Evolutionary conservation across 73 alveolate genomes (phyloP), one percentile per base, ranked within the genome.

Genomic region (Effrenium voratum): DNA sequence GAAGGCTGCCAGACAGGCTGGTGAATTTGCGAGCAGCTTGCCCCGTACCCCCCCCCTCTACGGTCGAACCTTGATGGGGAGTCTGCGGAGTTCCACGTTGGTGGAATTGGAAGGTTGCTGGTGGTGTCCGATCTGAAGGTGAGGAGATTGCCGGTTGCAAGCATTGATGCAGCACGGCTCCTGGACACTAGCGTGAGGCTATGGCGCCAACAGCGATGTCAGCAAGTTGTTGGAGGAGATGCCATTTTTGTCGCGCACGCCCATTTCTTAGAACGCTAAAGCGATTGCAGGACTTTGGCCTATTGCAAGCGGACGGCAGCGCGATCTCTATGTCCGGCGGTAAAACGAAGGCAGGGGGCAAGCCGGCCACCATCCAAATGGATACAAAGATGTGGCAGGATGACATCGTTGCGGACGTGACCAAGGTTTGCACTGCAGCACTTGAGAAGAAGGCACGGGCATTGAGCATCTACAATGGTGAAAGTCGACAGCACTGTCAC

Each of bases 251-350:
- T 52, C 19, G 8, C 63, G 63, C 63, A 52, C 8, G 8, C 26
- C 63, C 8, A 52, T 19, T 52, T 52, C 26, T 19, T 52, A 52
- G 63, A 52, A 8, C 19, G 63, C 63, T 52, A 52, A 19, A 52
- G 19, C 63, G 63, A 52, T 12, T 19, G 63, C 8, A 90, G 97
- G 97, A 90, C 87, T 90, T 90, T 38, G 97, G 97, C 57, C 75
- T 90, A 50, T 52, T 90, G 83, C 83, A 86, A 40, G 66, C n/a
- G 57, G 97, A 90, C 75, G 97, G 97, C 32, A 90, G 97, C 76
- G 68, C 97, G 43, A 70, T 90, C 2, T 38, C 57, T 26, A 90
- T 75, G 87, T 55, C 68, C 84, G 87, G 97, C 26, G 97, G 97
- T 30, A 75, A 90, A 57, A 45, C 41, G 77, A 47, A 90, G 97